These are phyloP conservation scores for Chalara sp. DNA, from an alignment of 2,329 filamentous ascomycete species.

Conservation along the genomic window DNA sequence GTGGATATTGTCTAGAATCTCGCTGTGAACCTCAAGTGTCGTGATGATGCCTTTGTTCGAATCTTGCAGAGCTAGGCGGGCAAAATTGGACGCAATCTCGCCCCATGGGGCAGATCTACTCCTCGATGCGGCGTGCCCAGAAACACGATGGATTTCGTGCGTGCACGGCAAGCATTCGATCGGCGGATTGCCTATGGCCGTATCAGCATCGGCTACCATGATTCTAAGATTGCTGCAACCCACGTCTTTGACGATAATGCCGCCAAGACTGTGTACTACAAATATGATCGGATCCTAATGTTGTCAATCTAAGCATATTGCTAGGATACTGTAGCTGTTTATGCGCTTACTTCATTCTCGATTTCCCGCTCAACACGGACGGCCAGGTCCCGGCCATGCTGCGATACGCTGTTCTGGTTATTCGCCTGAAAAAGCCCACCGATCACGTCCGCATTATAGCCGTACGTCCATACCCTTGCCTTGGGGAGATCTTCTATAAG, in stretches of 20 bases:
- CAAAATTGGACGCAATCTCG: conserved; percentile 5
- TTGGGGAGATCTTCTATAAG: no score
- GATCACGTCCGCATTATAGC: no score
- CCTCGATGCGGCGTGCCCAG: conserved; percentile 5
- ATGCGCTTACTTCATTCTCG: no score
- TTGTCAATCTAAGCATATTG: no score
- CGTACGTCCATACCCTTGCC: no score
- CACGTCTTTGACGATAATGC: not conserved
- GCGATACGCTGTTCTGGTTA: no score
- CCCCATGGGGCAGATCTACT: not conserved
- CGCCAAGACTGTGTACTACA: not conserved
- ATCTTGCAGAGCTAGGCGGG: conserved; percentile 27
- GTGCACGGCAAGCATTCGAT: not conserved
- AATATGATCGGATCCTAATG: not conserved
- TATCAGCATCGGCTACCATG: not conserved
- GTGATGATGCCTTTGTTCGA: conserved; percentile 28
- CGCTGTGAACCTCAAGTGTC: conserved; percentile 27
- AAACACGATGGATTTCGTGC: conserved; percentile 3
- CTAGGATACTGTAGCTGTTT: no score
- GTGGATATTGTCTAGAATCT: conserved; percentile 28
- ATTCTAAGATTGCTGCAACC: not conserved
- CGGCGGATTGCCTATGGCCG: not conserved
- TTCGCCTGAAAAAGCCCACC: no score
- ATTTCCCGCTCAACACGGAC: no score
- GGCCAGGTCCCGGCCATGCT: no score